Conservation (phyloP, 106 monocot species). For the Dendrobium nobile region DNA sequence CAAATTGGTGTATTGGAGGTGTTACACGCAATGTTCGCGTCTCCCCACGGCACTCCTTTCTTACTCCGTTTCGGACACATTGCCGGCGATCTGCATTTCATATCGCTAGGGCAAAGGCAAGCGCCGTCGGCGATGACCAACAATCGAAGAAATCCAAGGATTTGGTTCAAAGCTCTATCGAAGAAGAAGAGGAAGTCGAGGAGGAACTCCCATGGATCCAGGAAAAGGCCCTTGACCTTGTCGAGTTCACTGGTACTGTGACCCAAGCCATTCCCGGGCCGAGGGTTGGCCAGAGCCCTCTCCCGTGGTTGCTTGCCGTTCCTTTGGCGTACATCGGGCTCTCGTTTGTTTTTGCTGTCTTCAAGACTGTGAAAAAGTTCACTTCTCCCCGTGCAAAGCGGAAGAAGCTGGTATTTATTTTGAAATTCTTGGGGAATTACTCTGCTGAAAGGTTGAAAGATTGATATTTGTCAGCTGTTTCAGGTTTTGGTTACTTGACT, state of each 20-base stretch:
- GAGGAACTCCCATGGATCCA: constrained; percentile 97
- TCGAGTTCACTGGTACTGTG: constrained; percentile 97
- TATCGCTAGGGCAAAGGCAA: constrained; percentile 21
- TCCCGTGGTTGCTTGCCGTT: constrained; percentile 83
- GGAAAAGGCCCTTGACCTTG: constrained; percentile 91
- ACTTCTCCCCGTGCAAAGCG: constrained; percentile 74
- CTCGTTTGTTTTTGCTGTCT: constrained; percentile 67
- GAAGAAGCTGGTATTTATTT: constrained; percentile 53
- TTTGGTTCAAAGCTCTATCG: constrained; percentile 8
- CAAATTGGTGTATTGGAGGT: background rate
- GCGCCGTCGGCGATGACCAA: constrained; percentile 1
- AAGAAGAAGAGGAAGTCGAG: constrained; percentile 70
- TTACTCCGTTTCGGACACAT: no score
- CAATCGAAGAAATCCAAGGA: constrained; percentile 27
- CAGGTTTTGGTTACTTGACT: background rate
- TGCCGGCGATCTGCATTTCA: background rate
- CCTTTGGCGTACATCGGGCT: constrained; percentile 72
- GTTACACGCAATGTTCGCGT: background rate
- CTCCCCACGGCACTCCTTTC: background rate
- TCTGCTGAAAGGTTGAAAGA: background rate
- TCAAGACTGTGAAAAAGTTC: constrained; percentile 72
- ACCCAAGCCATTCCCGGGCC: constrained; percentile 91
- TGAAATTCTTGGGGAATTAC: background rate
- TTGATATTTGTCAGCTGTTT: background rate
- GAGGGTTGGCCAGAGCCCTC: constrained; percentile 57